phyloP scores from a whole-genome alignment of 768 basidiomycete species.

The Russula lepida region DNA sequence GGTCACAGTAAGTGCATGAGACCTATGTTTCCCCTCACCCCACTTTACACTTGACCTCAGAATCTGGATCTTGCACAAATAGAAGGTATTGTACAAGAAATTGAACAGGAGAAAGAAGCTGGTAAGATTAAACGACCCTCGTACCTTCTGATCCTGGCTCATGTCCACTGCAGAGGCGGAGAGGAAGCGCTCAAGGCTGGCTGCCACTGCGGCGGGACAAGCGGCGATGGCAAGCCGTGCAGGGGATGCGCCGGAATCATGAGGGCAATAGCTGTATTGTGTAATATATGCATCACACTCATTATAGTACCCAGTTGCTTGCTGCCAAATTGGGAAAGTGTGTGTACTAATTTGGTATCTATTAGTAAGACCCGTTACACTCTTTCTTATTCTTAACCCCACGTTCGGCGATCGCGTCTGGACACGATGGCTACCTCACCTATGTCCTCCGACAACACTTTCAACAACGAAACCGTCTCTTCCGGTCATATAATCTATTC shows the following conservation, averaged over 20 bases:
- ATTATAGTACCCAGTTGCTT: neutral
- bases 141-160: neutral
- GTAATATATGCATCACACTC: conserved; percentile 3
- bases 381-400: neutral
- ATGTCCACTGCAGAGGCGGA: conserved; percentile 66
- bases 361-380: neutral
- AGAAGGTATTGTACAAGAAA: conserved; percentile 83
- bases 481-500: conserved; percentile 75
- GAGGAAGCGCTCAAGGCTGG: conserved; percentile 81
- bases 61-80: conserved; percentile 83
- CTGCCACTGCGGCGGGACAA: conserved; percentile 86
- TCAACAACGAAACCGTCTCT: conserved; percentile 31
- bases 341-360: conserved; percentile 9
- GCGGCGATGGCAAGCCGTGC: conserved; percentile 74
- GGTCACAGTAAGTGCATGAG: conserved; percentile 60
- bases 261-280: conserved; percentile 24
- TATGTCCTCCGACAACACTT: neutral
- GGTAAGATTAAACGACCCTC: conserved; percentile 38
- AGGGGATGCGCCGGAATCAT: conserved; percentile 30
- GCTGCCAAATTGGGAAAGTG: neutral
- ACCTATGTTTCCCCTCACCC: neutral
- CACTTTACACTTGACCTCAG: conserved; percentile 32
- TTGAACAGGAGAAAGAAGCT: conserved; percentile 96
- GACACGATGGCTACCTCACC: conserved; percentile 6
- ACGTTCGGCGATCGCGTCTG: conserved; percentile 2